Evolutionary conservation across 1,139 yeast genomes (phyloP).

Genomic region (Diutina neorugosa): DNA sequence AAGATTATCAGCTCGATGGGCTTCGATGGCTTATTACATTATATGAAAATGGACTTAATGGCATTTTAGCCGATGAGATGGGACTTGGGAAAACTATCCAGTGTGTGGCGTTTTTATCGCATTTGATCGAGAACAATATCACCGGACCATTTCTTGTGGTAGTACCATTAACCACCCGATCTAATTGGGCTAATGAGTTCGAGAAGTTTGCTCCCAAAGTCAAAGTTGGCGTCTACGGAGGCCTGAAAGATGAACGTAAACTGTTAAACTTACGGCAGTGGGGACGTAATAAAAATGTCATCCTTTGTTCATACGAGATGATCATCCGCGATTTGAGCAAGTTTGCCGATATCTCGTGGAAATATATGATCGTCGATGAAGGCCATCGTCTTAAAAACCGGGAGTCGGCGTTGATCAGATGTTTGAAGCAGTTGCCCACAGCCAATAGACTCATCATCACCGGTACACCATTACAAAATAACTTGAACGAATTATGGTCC

Average conservation of each 20-base stretch:
- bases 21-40: conserved; percentile 81
- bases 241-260: conserved; percentile 42
- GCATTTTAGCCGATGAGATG: conserved; percentile 95
- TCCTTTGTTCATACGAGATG: conserved; percentile 77
- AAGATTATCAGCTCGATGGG: conserved; percentile 82
- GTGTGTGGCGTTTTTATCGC: conserved; percentile 67
- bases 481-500: conserved; percentile 83
- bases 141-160: conserved; percentile 78
- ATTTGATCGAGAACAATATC: conserved; percentile 67
- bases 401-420: conserved; percentile 60
- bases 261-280: conserved; percentile 16
- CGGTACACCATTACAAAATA: conserved; percentile 91
- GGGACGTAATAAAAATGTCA: conserved; percentile 24
- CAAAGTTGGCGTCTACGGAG: conserved; percentile 54
- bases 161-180: conserved; percentile 78
- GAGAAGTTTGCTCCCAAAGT: conserved; percentile 61
- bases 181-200: conserved; percentile 76
- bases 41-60: conserved; percentile 88
- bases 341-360: conserved; percentile 52
- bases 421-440: conserved; percentile 53
- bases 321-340: conserved; percentile 52
- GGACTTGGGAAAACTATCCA: conserved; percentile 91
- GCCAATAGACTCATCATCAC: conserved; percentile 68
- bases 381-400: conserved; percentile 86
- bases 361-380: conserved; percentile 85